A percentile compares a stretch with the other conserved stretches of the same genome.
Conservation (phyloP, 2,329 filamentous ascomycete species). For the Colletotrichum gloeosporioides region DNA sequence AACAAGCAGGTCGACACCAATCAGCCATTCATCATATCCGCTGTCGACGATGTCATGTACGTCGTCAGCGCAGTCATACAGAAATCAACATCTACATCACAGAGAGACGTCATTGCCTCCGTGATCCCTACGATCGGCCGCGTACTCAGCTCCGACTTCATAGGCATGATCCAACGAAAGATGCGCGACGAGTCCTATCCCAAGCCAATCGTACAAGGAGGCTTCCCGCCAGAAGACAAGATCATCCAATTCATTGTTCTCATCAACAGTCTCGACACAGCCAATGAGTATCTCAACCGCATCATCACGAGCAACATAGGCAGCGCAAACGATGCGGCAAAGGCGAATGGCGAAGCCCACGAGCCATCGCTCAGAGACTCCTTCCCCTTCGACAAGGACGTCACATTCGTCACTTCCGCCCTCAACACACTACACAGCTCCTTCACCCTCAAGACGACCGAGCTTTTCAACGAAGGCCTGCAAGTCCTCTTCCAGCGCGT, state of each 20-base stretch:
- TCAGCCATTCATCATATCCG: slow-evolving; percentile 89
- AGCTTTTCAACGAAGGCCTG: slow-evolving; percentile 84
- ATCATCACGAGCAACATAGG: slow-evolving; percentile 77
- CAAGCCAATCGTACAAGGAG: slow-evolving; percentile 77
- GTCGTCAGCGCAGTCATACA: slow-evolving; percentile 93
- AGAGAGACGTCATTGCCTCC: slow-evolving; percentile 76
- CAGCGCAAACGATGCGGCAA: slow-evolving; percentile 39
- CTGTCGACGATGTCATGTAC: slow-evolving; percentile 99
- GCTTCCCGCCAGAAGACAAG: slow-evolving; percentile 84
- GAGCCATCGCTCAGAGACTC: slow-evolving; percentile 60
- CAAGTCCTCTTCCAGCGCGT: slow-evolving; percentile 88
- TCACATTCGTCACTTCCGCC: slow-evolving; percentile 69
- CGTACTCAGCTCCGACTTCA: slow-evolving; percentile 86
- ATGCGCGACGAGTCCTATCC: slow-evolving; percentile 98
- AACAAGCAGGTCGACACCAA: slow-evolving; percentile 76
- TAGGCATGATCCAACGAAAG: slow-evolving; percentile 96
- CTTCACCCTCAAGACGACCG: slow-evolving; percentile 79
- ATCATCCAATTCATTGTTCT: slow-evolving; percentile 90
- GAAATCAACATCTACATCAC: slow-evolving; percentile 84
- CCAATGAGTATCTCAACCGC: slow-evolving; percentile 87
- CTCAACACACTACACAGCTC: slow-evolving; percentile 72
- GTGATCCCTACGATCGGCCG: slow-evolving; percentile 81
- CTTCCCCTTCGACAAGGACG: slow-evolving; percentile 84
- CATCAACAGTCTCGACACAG: slow-evolving; percentile 94
- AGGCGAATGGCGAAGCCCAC: slow-evolving; percentile 35